Percentiles rank a stretch among this genome's conserved stretches.
Evolutionary conservation across 768 basidiomycete species (phyloP).

Genomic region (Panellus pusillus): DNA sequence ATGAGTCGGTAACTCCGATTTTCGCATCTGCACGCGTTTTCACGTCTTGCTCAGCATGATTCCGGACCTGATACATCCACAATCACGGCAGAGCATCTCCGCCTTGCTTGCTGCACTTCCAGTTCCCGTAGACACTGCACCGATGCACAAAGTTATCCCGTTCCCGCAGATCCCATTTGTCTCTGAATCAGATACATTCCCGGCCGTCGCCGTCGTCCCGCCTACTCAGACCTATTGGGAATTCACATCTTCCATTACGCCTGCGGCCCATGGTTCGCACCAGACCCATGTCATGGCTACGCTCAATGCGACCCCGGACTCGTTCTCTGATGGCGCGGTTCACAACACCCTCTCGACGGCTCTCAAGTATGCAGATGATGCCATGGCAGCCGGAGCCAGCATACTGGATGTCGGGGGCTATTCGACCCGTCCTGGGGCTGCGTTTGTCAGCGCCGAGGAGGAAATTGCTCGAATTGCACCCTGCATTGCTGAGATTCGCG

Average conservation of each 20-base stretch:
- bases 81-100: slow-evolving; percentile 45
- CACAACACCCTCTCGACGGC: slow-evolving; percentile 56
- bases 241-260: slow-evolving; percentile 30
- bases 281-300: slow-evolving; percentile 86
- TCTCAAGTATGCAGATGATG: slow-evolving; percentile 47
- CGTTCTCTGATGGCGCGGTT: slow-evolving; percentile 85
- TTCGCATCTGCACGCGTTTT: neutral
- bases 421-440: slow-evolving; percentile 84
- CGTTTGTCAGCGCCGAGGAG: slow-evolving; percentile 62
- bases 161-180: slow-evolving; percentile 59
- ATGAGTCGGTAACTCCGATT: slow-evolving; percentile 63
- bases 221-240: slow-evolving; percentile 53
- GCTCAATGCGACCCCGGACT: slow-evolving; percentile 92
- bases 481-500: slow-evolving; percentile 59
- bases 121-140: slow-evolving; percentile 32
- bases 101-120: slow-evolving; percentile 45
- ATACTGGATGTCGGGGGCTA: slow-evolving; percentile 95
- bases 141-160: slow-evolving; percentile 74
- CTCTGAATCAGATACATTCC: slow-evolving; percentile 16
- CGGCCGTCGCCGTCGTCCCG: slow-evolving; percentile 36
- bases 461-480: slow-evolving; percentile 76
- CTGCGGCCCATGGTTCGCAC: slow-evolving; percentile 13
- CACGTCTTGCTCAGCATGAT: slow-evolving; percentile 61
- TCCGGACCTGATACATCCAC: slow-evolving; percentile 71
- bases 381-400: slow-evolving; percentile 59